phyloP scores from a whole-genome alignment of 345 rosid species.

The Moricandia arvensis region DNA sequence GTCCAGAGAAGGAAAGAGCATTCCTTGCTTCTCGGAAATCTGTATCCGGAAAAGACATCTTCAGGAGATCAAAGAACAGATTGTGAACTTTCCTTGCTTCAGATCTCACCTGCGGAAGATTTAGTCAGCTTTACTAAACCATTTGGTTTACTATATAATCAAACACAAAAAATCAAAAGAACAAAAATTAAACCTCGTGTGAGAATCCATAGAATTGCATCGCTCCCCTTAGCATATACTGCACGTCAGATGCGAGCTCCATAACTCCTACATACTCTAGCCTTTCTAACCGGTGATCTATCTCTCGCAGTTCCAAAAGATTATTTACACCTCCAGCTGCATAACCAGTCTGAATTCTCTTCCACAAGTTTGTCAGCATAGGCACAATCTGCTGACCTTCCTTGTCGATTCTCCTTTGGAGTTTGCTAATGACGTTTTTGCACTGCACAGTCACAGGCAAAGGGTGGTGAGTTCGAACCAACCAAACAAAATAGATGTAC shows the following conservation, averaged over 20 bases:
- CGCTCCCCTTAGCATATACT: slow-evolving; percentile 79
- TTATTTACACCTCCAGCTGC: slow-evolving; percentile 63
- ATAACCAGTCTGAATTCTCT: slow-evolving; percentile 65
- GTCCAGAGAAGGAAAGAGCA: slow-evolving; percentile 68
- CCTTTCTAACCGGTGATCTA: slow-evolving; percentile 83
- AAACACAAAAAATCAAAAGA: not conserved
- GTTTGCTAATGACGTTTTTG: slow-evolving; percentile 87
- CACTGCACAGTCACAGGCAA: slow-evolving; percentile 50
- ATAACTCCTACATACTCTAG: slow-evolving; percentile 73
- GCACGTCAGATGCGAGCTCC: slow-evolving; percentile 92
- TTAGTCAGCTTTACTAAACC: not conserved
- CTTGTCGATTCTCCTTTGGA: slow-evolving; percentile 83
- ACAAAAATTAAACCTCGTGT: slow-evolving; percentile 63
- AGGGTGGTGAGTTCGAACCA: not conserved
- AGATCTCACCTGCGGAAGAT: slow-evolving; percentile 72
- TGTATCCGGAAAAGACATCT: slow-evolving; percentile 84
- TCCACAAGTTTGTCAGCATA: slow-evolving; percentile 86
- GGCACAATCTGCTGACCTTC: slow-evolving; percentile 98
- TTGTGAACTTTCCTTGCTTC: slow-evolving; percentile 98
- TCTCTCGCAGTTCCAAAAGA: slow-evolving; percentile 79
- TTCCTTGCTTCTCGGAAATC: slow-evolving; percentile 83
- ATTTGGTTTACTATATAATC: slow-evolving; percentile 7
- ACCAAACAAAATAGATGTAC: slow-evolving; percentile 13
- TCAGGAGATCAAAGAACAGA: slow-evolving; percentile 92
- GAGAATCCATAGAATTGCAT: slow-evolving; percentile 85